Evolutionary conservation across 352 stramenopile genomes (phyloP), one percentile per base, ranked within the genome.

Genomic region (Lagenidium sp.): DNA sequence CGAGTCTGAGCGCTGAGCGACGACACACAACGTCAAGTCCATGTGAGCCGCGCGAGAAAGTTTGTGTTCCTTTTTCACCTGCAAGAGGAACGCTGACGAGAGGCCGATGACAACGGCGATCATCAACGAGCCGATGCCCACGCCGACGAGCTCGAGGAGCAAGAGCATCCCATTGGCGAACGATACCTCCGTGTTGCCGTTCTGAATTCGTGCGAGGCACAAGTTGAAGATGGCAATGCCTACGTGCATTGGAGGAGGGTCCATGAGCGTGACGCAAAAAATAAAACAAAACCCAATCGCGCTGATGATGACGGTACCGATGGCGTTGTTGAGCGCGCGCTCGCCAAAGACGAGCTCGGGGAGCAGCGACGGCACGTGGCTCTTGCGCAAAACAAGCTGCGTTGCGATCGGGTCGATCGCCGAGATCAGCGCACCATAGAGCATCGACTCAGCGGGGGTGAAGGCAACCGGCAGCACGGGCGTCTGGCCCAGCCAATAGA

Each of bases 391-490:
- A 39, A 97, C 96, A 2, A 78, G 82, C 16, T 97, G 57, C 11
- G 87, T 97, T 0, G 88, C 86, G 4, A 97, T 89, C 3, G 91
- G 89, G 58, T 97, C 91, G 5, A 97, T 88, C 12, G 89, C 82
- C 4, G 68, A 93, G 39, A 97, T 96, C 8, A 97, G 63, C 16
- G 83, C 57, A 24, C 88, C 88, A 66, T 97, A 97, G 18, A 96
- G 57, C 23, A 97, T 64, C 2, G 72, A 61, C 50, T 97, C 87
- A 22, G 42, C 39, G 4, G 53, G 31, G 31, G 25, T 50, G 4
- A 62, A 35, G 2, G 36, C 37, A 6, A 44, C 48, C 6, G 26
- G 26, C 19, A 57, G 23, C 15, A 53, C 38, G 4, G 45, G 28
- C 24, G 45, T 49, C 15, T 37, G 53, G 8, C 62, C 75, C 29